Percentiles rank a stretch among this genome's conserved stretches.
These are phyloP conservation scores for Phtheirospermum japonicum DNA, from an alignment of 257 asterid species.

Conservation along the genomic window DNA sequence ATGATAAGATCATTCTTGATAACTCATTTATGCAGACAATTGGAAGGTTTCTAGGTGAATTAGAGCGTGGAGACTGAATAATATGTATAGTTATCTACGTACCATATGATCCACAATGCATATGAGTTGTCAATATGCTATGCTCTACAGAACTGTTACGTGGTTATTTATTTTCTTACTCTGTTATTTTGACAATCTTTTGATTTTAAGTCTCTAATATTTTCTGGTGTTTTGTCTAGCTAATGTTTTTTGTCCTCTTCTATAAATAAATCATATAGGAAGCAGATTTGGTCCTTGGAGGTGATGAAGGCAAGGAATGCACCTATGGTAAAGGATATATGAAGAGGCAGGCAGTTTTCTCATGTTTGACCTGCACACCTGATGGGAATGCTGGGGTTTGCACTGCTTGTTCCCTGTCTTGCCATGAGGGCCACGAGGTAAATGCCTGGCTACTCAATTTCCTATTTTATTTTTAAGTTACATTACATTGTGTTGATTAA, in stretches of 20 bases:
- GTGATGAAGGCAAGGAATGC: slow-evolving; percentile 96
- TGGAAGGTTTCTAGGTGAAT: slow-evolving; percentile 80
- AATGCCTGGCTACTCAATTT: slow-evolving; percentile 22
- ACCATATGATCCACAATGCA: no score
- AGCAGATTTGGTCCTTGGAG: slow-evolving; percentile 88
- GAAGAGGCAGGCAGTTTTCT: slow-evolving; percentile 88
- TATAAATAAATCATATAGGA: slow-evolving; percentile 45
- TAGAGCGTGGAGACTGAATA: slow-evolving; percentile 65
- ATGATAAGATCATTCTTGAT: no score
- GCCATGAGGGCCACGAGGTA: slow-evolving; percentile 98
- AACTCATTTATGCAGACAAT: not conserved
- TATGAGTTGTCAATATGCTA: no score
- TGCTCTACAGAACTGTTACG: no score
- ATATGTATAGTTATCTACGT: slow-evolving; percentile 83
- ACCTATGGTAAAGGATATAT: slow-evolving; percentile 70
- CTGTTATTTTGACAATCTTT: no score
- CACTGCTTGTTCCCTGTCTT: slow-evolving; percentile 84
- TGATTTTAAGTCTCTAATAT: slow-evolving; percentile 7
- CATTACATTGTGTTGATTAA: not conserved
- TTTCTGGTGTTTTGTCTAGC: slow-evolving; percentile 77
- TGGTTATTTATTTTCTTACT: no score
- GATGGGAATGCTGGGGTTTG: slow-evolving; percentile 93
- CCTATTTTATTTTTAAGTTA: not conserved
- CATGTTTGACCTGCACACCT: slow-evolving; percentile 91
- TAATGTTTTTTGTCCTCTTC: not conserved